phyloP scores from a whole-genome alignment of 106 monocot genomes.

The Platanthera zijinensis region DNA sequence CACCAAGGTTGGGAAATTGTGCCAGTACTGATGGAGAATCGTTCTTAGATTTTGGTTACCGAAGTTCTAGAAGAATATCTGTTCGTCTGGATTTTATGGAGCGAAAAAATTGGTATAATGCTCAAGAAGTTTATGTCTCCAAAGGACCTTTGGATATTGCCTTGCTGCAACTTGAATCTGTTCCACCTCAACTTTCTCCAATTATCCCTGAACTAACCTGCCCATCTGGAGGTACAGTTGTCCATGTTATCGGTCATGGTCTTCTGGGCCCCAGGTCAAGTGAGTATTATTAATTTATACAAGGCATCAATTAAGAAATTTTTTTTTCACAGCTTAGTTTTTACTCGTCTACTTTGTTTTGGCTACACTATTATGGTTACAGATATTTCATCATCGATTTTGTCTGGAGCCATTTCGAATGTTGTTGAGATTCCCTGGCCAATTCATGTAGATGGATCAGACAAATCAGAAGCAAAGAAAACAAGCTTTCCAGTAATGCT shows the following conservation, averaged over 20 bases:
- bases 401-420: slow-evolving; percentile 70
- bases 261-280: slow-evolving; percentile 85
- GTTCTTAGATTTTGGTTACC: slow-evolving; percentile 14
- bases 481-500: slow-evolving; percentile 57
- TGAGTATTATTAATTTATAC: slow-evolving; percentile 11
- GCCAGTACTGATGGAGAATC: slow-evolving; percentile 13
- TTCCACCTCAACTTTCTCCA: slow-evolving; percentile 34
- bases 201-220: slow-evolving; percentile 46
- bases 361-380: slow-evolving; percentile 4
- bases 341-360: not conserved
- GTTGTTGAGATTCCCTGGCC: slow-evolving; percentile 29
- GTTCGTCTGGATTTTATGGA: slow-evolving; percentile 54
- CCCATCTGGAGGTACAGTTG: slow-evolving; percentile 34
- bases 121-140: slow-evolving; percentile 72
- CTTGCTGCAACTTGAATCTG: slow-evolving; percentile 63
- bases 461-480: slow-evolving; percentile 11
- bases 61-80: slow-evolving; percentile 37
- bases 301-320: not conserved
- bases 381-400: slow-evolving; percentile 58
- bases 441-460: slow-evolving; percentile 6
- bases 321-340: not conserved
- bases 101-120: slow-evolving; percentile 49
- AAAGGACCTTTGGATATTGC: slow-evolving; percentile 91
- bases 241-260: slow-evolving; percentile 88
- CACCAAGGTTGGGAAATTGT: slow-evolving; percentile 15